phyloP scores from a whole-genome alignment of 2,329 filamentous ascomycete species.

The Microdochium paspali region DNA sequence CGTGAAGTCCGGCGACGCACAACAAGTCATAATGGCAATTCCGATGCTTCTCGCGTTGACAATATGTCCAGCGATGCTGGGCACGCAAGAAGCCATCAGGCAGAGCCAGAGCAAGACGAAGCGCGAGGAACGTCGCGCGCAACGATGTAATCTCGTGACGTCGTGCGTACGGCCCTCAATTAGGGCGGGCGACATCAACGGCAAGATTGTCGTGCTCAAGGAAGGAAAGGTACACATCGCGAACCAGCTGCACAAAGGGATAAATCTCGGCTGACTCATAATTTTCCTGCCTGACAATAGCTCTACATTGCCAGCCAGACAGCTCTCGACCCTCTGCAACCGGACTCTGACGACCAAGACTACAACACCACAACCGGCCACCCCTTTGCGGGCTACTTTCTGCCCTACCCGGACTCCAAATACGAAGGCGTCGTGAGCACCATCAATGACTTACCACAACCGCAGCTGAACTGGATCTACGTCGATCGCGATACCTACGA shows the following conservation, averaged over 20 bases:
- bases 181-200: slow-evolving; percentile 31
- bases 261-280: neutral
- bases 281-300: too few species aligned
- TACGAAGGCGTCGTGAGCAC: slow-evolving; percentile 37
- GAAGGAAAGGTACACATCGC: slow-evolving; percentile 26
- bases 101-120: slow-evolving; percentile 38
- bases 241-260: neutral
- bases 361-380: slow-evolving; percentile 28
- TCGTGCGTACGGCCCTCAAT: slow-evolving; percentile 32
- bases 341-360: too few species aligned
- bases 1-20: neutral
- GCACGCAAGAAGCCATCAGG: slow-evolving; percentile 36
- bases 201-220: slow-evolving; percentile 31
- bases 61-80: slow-evolving; percentile 32
- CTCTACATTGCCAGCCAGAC: slow-evolving; percentile 36
- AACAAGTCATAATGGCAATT: slow-evolving; percentile 25
- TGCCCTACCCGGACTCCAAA: slow-evolving; percentile 44
- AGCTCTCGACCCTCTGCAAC: neutral
- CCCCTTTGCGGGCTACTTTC: slow-evolving; percentile 45
- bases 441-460: slow-evolving; percentile 33
- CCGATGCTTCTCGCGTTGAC: slow-evolving; percentile 29
- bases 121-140: slow-evolving; percentile 37
- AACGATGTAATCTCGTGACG: slow-evolving; percentile 35
- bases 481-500: slow-evolving; percentile 34
- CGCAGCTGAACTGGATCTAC: slow-evolving; percentile 41